Evolutionary conservation across 2,329 filamentous ascomycete genomes (phyloP).

Genomic region (Clarireedia homoeocarpa): DNA sequence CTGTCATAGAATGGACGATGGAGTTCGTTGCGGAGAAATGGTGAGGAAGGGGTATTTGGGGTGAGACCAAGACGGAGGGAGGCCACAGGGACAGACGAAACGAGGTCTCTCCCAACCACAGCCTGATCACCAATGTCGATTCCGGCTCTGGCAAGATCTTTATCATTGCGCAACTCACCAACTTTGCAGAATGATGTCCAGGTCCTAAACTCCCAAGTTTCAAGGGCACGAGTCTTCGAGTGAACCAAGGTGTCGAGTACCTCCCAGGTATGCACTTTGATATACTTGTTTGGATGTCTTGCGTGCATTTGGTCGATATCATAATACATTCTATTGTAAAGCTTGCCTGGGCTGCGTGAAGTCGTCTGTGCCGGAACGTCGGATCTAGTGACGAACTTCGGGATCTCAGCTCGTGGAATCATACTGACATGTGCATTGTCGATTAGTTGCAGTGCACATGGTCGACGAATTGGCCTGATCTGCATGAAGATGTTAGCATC

Average conservation of each 20-base stretch:
- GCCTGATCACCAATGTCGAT: constrained; percentile 15
- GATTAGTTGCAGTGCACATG: constrained; percentile 2
- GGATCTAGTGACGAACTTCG: constrained; percentile 7
- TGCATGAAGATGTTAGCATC: background rate
- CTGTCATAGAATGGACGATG: constrained; percentile 2
- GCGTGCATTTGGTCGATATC: background rate
- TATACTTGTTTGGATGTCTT: background rate
- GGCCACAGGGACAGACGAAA: constrained; percentile 22
- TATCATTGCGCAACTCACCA: constrained; percentile 25
- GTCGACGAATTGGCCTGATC: constrained; percentile 9
- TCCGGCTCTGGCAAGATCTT: constrained; percentile 21
- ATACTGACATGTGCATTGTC: constrained; percentile 15
- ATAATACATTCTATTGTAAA: background rate
- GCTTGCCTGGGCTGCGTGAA: background rate
- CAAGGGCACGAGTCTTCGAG: background rate
- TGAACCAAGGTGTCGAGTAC: background rate
- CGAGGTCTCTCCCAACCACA: constrained; percentile 16
- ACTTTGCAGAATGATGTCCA: constrained; percentile 19
- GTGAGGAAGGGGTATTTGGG: background rate
- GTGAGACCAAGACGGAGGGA: constrained; percentile 24
- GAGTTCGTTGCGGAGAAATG: background rate
- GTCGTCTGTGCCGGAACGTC: background rate
- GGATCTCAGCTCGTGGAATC: constrained; percentile 14
- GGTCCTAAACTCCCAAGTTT: constrained; percentile 22
- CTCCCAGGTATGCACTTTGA: background rate